Base-by-base conservation (phyloP, 306 rosid genomes). In the Hippophae tibetana region DNA sequence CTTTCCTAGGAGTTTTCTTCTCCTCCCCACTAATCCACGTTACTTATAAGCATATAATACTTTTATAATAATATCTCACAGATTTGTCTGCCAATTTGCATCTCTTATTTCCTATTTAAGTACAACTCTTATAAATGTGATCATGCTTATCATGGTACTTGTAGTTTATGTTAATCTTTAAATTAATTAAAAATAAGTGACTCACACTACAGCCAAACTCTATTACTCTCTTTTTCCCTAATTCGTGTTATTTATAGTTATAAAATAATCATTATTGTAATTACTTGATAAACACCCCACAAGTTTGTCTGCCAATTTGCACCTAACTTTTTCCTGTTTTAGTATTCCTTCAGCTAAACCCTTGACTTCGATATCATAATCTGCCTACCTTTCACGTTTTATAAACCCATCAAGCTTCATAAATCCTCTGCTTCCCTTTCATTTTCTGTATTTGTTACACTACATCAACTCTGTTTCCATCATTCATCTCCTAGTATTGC, bases 251-350 rank as follows among this genome's bases (percentile, higher is more conserved):
- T 45, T 68, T 52, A 64, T 47, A 54, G 64, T 46, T 7, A 13
- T 52, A 63, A 26, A n/a, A 54, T 45, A 51, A 57, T 38, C 48
- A 49, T 49, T 62, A 63, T 45, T 61, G 52, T 38, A 42, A 49
- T 49, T 59, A 63, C 50, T 61, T 67, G 54, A 52, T 60, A 47
- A 57, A 62, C 43, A 54, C 65, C 63, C 31, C 46, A 43, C 43
- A 46, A 14, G 7, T 25, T 55, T 65, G 64, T 52, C 60, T 57
- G 63, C 68, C 74, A 61, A 66, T 67, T 65, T 61, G 73, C 64
- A 54, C 47, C 57, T 46, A 56, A 49, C 67, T 52, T 47, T 47
- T 73, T 53, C 54, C 52, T 65, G 70, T 69, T 72, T 58, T 68
- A 72, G 65, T 42, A 25, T 11, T 43, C 69, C 59, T 63, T 66